Percentiles rank a stretch among this genome's conserved stretches.
These are phyloP conservation scores for Cladophialophora chaetospira DNA, from an alignment of 2,329 filamentous ascomycete genomes.

Conservation along the genomic window DNA sequence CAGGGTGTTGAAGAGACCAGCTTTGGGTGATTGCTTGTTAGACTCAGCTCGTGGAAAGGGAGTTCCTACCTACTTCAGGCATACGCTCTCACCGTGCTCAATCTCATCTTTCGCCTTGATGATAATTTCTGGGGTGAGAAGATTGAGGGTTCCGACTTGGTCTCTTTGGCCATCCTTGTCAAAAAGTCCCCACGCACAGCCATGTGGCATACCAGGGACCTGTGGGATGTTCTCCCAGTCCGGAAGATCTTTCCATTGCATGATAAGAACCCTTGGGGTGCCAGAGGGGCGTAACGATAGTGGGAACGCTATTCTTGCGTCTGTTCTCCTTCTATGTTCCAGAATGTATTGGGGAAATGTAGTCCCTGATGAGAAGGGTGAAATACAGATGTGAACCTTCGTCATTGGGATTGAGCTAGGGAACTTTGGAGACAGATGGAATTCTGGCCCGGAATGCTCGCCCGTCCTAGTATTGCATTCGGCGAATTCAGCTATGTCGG, in stretches of 20 bases:
- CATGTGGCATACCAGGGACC: background rate
- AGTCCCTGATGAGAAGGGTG: background rate
- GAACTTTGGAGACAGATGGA: too few relatives aligned
- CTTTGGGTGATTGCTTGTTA: background rate
- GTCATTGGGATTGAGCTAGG: too few relatives aligned
- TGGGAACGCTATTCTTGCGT: background rate
- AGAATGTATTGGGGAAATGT: background rate
- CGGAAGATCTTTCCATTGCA: background rate
- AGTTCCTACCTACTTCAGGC: background rate
- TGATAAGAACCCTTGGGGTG: background rate
- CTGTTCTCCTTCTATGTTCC: background rate
- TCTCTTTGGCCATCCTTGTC: background rate
- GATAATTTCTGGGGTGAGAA: background rate
- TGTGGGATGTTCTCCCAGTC: background rate
- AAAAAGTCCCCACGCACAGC: slow-evolving; percentile 1
- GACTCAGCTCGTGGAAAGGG: background rate
- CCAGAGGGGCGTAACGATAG: background rate
- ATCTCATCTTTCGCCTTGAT: slow-evolving; percentile 1
- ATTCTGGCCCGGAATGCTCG: too few relatives aligned
- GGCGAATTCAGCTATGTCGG: too few relatives aligned
- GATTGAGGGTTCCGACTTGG: slow-evolving; percentile 1
- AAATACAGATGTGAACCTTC: background rate
- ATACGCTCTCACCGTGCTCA: background rate
- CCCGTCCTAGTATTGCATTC: too few relatives aligned
- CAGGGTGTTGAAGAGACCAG: background rate